Conservation (phyloP, 1,139 yeast species). For the Torulaspora globosa region DNA sequence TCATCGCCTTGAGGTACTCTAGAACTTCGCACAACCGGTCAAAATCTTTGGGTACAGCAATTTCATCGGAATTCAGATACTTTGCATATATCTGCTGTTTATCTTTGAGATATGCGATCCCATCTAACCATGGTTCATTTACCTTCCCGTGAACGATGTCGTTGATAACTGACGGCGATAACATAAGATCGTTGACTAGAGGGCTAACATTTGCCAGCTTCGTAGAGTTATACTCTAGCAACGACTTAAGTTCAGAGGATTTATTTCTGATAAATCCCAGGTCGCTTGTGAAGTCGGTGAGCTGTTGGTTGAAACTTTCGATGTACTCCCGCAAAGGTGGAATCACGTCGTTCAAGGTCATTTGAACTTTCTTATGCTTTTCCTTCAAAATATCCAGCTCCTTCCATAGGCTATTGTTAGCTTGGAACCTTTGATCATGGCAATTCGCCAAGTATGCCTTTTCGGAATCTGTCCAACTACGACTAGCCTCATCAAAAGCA, state of each 20-base stretch:
- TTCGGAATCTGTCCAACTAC: slow-evolving; percentile 9
- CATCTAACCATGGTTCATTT: slow-evolving; percentile 54
- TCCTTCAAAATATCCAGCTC: slow-evolving; percentile 21
- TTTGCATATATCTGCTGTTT: slow-evolving; percentile 49
- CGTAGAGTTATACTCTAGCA: slow-evolving; percentile 51
- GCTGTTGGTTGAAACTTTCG: slow-evolving; percentile 50
- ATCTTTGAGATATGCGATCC: slow-evolving; percentile 53
- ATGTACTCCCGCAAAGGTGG: slow-evolving; percentile 30
- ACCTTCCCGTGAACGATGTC: slow-evolving; percentile 49
- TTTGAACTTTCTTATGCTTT: slow-evolving; percentile 21
- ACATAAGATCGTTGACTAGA: slow-evolving; percentile 62
- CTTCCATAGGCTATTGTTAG: slow-evolving; percentile 12
- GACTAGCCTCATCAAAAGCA: neutral
- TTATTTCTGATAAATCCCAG: slow-evolving; percentile 55
- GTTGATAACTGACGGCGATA: slow-evolving; percentile 64
- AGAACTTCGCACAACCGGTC: slow-evolving; percentile 30
- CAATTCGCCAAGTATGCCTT: slow-evolving; percentile 16
- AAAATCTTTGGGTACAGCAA: slow-evolving; percentile 32
- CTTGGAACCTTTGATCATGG: slow-evolving; percentile 15
- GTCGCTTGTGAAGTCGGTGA: slow-evolving; percentile 56
- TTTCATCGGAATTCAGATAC: slow-evolving; percentile 27
- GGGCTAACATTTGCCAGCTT: slow-evolving; percentile 60
- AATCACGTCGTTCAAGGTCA: slow-evolving; percentile 21
- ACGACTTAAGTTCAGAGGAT: slow-evolving; percentile 54
- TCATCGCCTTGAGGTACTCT: slow-evolving; percentile 39